Base-by-base conservation (phyloP, 2,329 filamentous ascomycete species). In the Blastomyces percursus region DNA sequence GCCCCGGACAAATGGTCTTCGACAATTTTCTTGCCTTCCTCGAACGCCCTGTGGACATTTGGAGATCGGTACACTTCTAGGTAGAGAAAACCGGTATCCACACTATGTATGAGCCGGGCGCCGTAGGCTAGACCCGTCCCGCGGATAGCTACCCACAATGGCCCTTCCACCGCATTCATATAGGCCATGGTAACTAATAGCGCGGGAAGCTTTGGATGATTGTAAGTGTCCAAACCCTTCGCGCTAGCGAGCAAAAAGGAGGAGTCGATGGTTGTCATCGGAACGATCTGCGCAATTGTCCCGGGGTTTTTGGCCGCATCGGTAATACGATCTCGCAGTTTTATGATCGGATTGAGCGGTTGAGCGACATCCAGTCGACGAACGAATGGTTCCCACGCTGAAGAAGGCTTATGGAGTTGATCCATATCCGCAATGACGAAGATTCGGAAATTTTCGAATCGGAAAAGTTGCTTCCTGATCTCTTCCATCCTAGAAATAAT, bases 121-220 rank as follows among this genome's bases (percentile, higher is more conserved):
- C 92, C 92, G 71, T 99, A 99, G 0, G 94, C 94, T 60, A 97
- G 86, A 54, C 94, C 94, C 52, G 90, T 94, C 62, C 94, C 94
- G 56, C 94, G 90, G 58, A 97, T 89, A 0, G 91, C 90, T 66
- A 88, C 88, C 93, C 94, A 97, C 40, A 99, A 84, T 0, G 94
- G 94, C 0, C 94, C 94, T 75, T 99, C 94, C 21, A 95, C 89
- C 0, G 91, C 87, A 71, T 96, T 92, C 64, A 99, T 87, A 72
- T 96, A 97, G 24, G 91, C 86, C 59, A 91, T 85, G 0, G 93
- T 91, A 8, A 99, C 92, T 73, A 96, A 84, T 60, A 96, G 82
- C 1, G 92, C 87, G 0, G 94, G 91, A 1, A 97, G 80, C 19
- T 85, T 82, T 0, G 91, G 87, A 70, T 96, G 88, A 3, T 83